Evolutionary conservation across 208 protist genomes (phyloP).

Genomic region (Phytomonas sp.): DNA sequence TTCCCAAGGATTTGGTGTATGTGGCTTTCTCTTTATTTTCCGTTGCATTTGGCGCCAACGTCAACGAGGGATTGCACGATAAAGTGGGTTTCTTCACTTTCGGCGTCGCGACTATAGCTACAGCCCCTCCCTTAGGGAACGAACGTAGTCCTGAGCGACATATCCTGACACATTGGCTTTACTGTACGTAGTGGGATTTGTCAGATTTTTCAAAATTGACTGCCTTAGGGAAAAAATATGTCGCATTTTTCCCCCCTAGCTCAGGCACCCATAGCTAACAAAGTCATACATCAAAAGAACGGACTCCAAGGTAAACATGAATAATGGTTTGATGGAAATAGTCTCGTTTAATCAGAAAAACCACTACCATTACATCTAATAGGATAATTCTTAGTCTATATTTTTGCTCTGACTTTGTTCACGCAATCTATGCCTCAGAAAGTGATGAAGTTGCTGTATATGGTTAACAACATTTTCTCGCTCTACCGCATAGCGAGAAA

Average conservation of each 20-base stretch:
- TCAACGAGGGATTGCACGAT: background rate
- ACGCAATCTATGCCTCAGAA: conserved; percentile 23
- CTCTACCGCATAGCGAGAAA: conserved; percentile 25
- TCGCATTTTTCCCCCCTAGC: background rate
- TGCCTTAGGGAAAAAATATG: background rate
- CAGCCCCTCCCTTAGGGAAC: too few relatives aligned
- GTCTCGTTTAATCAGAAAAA: background rate
- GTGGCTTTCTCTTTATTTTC: background rate
- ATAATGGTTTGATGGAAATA: conserved; percentile 11
- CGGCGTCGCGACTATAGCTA: too few relatives aligned
- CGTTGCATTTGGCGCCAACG: background rate
- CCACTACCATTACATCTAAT: background rate
- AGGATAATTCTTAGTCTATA: background rate
- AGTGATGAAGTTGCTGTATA: conserved; percentile 24
- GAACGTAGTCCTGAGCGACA: too few relatives aligned
- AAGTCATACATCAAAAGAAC: conserved; percentile 9
- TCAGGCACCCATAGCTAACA: background rate
- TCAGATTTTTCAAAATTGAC: too few relatives aligned
- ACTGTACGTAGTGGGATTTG: too few relatives aligned
- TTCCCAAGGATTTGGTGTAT: background rate
- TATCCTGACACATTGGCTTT: too few relatives aligned
- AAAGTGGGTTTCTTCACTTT: background rate
- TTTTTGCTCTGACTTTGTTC: conserved; percentile 10
- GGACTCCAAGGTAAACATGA: conserved; percentile 10
- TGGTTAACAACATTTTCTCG: conserved; percentile 25